Conservation (phyloP, 2,329 filamentous ascomycete species). For the Periglandula ipomoeae region DNA sequence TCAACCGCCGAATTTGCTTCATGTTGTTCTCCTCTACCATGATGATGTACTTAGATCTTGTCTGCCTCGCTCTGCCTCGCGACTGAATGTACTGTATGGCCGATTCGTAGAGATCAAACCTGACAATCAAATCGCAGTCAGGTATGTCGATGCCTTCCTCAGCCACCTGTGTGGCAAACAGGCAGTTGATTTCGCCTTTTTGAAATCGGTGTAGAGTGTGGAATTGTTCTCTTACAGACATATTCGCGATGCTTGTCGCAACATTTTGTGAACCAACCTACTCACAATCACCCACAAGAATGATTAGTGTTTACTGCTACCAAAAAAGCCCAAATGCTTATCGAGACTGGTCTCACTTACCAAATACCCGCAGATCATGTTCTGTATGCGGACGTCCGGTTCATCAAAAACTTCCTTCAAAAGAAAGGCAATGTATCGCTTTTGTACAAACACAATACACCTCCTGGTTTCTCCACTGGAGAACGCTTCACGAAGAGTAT, state of each 20-base stretch:
- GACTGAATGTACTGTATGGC: constrained; percentile 96
- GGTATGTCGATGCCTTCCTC: constrained; percentile 62
- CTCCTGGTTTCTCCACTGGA: constrained; percentile 37
- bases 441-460: constrained; percentile 83
- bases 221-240: constrained; percentile 67
- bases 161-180: constrained; percentile 58
- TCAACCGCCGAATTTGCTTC: constrained; percentile 46
- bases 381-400: constrained; percentile 41
- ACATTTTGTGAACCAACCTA: constrained; percentile 21
- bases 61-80: constrained; percentile 72
- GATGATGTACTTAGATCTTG: constrained; percentile 69
- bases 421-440: constrained; percentile 66
- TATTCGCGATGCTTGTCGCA: constrained; percentile 44
- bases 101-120: constrained; percentile 82
- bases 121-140: constrained; percentile 55
- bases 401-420: constrained; percentile 59
- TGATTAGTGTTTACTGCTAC: neutral
- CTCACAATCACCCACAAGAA: neutral
- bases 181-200: constrained; percentile 49
- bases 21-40: constrained; percentile 69
- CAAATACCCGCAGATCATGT: constrained; percentile 53
- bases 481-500: constrained; percentile 56
- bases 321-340: neutral
- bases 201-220: constrained; percentile 59
- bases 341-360: constrained; percentile 29